These are phyloP conservation scores for Corylus heterophylla DNA, from an alignment of 306 rosid genomes.

Conservation along the genomic window DNA sequence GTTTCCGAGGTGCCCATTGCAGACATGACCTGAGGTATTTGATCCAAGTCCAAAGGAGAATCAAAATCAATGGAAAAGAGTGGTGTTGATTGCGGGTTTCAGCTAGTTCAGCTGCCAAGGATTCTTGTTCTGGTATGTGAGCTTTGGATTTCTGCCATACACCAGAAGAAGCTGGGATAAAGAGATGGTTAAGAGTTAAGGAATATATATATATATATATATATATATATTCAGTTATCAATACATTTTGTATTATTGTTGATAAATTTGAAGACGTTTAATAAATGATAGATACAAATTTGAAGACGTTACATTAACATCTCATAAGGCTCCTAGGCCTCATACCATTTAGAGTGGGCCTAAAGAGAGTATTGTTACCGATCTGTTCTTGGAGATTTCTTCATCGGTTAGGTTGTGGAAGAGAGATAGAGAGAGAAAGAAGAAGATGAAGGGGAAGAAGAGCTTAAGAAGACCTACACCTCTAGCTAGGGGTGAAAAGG, in stretches of 20 bases:
- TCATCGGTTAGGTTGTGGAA: no score
- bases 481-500: no score
- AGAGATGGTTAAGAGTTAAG: neutral
- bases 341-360: no score
- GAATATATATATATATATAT: neutral
- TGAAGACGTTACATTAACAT: no score
- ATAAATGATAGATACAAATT: no score
- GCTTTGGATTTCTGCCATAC: neutral
- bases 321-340: no score
- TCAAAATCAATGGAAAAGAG: neutral
- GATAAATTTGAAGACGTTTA: no score
- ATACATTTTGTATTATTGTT: neutral
- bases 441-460: no score
- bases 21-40: neutral
- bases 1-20: neutral
- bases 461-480: no score
- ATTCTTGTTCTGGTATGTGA: neutral
- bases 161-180: constrained; percentile 2
- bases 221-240: neutral
- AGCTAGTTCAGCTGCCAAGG: neutral
- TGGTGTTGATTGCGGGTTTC: neutral
- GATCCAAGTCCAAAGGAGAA: neutral
- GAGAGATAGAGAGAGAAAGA: no score
- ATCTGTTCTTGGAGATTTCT: no score
- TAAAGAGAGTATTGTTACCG: no score